Percentiles rank a stretch among this genome's conserved stretches.
These are phyloP conservation scores for Globisporangium uncinulatum DNA, from an alignment of 352 stramenopile species.

Conservation along the genomic window DNA sequence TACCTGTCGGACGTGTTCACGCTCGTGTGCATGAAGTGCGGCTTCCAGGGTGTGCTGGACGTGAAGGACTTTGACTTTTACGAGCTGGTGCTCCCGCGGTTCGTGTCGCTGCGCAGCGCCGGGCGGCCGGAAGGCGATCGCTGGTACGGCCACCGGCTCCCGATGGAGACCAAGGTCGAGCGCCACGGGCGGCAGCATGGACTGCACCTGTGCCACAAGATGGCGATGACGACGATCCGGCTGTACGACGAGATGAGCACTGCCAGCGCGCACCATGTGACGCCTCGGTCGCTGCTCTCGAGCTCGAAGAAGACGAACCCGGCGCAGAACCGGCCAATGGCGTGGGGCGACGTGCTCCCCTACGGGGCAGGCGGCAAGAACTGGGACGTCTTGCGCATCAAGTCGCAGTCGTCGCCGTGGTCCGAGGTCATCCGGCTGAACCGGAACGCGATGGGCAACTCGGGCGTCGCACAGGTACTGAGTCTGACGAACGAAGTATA, in stretches of 20 bases:
- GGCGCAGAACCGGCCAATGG: conserved; percentile 71
- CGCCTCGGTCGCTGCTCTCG: conserved; percentile 62
- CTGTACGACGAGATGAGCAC: conserved; percentile 86
- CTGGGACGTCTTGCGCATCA: conserved; percentile 81
- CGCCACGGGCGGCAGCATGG: conserved; percentile 58
- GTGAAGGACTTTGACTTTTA: conserved; percentile 83
- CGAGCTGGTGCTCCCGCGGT: conserved; percentile 73
- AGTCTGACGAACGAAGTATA: conserved; percentile 71
- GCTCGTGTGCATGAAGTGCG: conserved; percentile 67
- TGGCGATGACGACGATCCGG: conserved; percentile 84
- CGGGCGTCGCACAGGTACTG: conserved; percentile 80
- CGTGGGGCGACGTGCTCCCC: conserved; percentile 69
- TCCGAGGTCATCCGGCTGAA: conserved; percentile 83
- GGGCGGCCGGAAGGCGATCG: conserved; percentile 76
- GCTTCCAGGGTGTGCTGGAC: conserved; percentile 66
- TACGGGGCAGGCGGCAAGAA: conserved; percentile 75
- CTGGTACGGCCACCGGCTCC: conserved; percentile 75
- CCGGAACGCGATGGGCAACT: conserved; percentile 86
- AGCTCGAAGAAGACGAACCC: conserved; percentile 73
- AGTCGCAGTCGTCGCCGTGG: conserved; percentile 69
- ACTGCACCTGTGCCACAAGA: conserved; percentile 82
- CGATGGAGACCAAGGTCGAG: conserved; percentile 54
- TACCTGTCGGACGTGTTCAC: conserved; percentile 73
- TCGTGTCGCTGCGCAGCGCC: conserved; percentile 81
- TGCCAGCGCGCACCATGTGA: conserved; percentile 78